Percentiles rank a stretch among this genome's conserved stretches.
Evolutionary conservation across 2,329 filamentous ascomycete species (phyloP).

Genomic region (Colletotrichum sidae): DNA sequence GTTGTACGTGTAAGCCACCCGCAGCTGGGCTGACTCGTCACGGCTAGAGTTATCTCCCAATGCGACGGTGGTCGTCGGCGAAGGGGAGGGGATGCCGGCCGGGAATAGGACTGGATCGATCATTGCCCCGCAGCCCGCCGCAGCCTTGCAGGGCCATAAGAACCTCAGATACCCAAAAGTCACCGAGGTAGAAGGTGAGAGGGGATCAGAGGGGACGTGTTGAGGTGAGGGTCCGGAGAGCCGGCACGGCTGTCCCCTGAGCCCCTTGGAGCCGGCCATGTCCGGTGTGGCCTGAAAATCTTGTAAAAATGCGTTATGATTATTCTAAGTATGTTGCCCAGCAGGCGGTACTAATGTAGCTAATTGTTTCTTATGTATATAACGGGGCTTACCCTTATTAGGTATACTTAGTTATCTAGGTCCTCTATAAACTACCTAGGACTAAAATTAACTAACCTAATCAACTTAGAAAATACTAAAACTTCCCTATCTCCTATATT

Average conservation of each 20-base stretch:
- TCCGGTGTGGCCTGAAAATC: constrained; percentile 20
- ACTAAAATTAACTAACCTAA: too few relatives aligned
- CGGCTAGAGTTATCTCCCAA: constrained; percentile 9
- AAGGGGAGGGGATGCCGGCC: not conserved
- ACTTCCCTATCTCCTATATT: too few relatives aligned
- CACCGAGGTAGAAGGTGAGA: not conserved
- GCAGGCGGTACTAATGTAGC: too few relatives aligned
- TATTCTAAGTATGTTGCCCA: too few relatives aligned
- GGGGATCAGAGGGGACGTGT: not conserved
- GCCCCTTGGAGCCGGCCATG: not conserved
- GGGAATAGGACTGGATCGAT: too few relatives aligned
- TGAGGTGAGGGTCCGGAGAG: not conserved
- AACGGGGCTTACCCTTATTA: too few relatives aligned
- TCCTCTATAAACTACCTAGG: too few relatives aligned
- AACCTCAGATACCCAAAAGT: constrained; percentile 6
- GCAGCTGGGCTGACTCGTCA: constrained; percentile 21
- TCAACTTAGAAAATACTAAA: too few relatives aligned
- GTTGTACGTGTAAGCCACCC: constrained; percentile 19
- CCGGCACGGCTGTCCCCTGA: not conserved
- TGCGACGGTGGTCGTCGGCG: not conserved
- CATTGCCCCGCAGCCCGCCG: not conserved
- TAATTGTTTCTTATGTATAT: too few relatives aligned
- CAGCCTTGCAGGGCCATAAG: not conserved
- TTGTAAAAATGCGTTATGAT: too few relatives aligned
- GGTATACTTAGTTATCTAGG: too few relatives aligned